phyloP scores from a whole-genome alignment of 2,329 filamentous ascomycete genomes.

The Penicillium nordicum region DNA sequence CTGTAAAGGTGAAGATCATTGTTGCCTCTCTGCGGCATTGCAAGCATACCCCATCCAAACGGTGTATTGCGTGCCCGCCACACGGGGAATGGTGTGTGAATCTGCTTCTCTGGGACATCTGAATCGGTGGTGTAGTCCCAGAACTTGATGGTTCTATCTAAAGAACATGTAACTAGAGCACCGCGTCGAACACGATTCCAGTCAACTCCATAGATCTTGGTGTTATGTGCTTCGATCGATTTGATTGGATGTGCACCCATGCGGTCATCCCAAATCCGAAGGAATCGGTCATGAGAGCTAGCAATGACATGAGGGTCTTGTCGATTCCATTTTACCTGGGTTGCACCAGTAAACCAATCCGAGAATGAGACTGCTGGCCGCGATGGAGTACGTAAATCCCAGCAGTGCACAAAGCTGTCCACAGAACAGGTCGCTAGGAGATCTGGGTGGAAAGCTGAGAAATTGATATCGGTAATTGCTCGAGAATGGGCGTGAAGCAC shows the following conservation, averaged over 20 bases:
- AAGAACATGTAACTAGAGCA: conserved; percentile 78
- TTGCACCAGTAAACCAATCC: conserved; percentile 90
- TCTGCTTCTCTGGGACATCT: conserved; percentile 69
- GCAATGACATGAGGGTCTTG: conserved; percentile 83
- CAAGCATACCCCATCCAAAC: conserved; percentile 79
- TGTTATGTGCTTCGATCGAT: conserved; percentile 82
- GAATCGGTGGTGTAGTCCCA: conserved; percentile 73
- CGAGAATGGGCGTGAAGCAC: conserved; percentile 80
- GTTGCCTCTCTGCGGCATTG: conserved; percentile 88
- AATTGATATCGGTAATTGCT: conserved; percentile 95
- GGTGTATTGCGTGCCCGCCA: conserved; percentile 90
- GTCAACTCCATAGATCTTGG: conserved; percentile 92
- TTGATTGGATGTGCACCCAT: conserved; percentile 73
- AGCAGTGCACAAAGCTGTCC: conserved; percentile 88
- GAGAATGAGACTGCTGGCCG: conserved; percentile 77
- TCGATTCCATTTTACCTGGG: conserved; percentile 92
- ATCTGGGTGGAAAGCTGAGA: conserved; percentile 88
- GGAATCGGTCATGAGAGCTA: conserved; percentile 81
- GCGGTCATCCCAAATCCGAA: conserved; percentile 87
- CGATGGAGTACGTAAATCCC: conserved; percentile 75
- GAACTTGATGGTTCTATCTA: conserved; percentile 89
- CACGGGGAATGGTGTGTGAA: conserved; percentile 78
- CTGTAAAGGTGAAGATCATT: conserved; percentile 84
- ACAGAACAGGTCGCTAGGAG: conserved; percentile 86
- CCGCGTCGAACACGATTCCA: conserved; percentile 78